Evolutionary conservation across 2,329 filamentous ascomycete species (phyloP), one percentile per base, ranked within the genome.

Genomic region (Penicillium italicum): DNA sequence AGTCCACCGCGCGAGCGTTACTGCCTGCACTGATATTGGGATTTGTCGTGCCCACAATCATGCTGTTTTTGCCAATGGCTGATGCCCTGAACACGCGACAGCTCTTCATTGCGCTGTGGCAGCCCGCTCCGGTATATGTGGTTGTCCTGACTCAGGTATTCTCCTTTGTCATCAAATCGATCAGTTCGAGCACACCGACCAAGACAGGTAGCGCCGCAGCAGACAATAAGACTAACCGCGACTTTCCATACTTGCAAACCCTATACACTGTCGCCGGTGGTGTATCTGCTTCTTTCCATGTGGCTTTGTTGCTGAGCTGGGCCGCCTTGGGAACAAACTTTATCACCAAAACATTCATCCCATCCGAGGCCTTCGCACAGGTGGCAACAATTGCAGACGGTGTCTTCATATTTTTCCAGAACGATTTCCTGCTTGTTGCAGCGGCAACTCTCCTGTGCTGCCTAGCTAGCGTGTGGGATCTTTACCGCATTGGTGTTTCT

Each of bases 341-440:
- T 8, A 50, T 68, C 28, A 34, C 34, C 6, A 51, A 50, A 20
- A 38, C 63, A 2, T 59, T 67, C n/a, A n/a, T 66, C 10, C 56
- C 58, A 10, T 34, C 46, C 6, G 18, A 55, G 2, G 56, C 53
- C 3, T 55, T 53, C 11, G 54, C 52, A 4, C 50, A 50, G 24
- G 54, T 55, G 20, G 24, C 41, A 11, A 51, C 40, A 11, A 36
- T 66, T 46, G 58, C 55, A 5, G 57, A 64, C n/a, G 63, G 60
- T 18, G 54, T 66, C 6, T 61, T 61, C 22, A 34, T 58, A 18
- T 66, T 67, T 47, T 67, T 68, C 50, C 63, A 65, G 28, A 62
- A 59, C n/a, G 66, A 68, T 37, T 66, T 58, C 24, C 53, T 63
- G 22, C 58, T 66, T 47, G 60, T 59, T 31, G 55, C 62, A 12